Conservation (phyloP, 73 alveolate species). For the Paramecium pentaurelia region DNA sequence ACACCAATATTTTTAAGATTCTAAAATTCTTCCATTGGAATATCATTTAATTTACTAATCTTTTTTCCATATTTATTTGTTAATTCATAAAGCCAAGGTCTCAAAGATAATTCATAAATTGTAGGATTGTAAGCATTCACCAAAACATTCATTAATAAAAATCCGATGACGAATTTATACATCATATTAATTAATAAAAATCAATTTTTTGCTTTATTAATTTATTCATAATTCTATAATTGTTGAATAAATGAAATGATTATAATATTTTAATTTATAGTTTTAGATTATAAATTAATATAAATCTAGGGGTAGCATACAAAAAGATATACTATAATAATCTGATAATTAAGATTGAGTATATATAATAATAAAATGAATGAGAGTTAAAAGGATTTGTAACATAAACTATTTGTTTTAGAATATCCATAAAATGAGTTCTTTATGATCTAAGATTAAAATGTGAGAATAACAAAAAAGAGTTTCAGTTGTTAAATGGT, state of each 20-base stretch:
- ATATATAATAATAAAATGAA: background rate
- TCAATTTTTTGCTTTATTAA: background rate
- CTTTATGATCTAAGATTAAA: background rate
- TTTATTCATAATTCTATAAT: background rate
- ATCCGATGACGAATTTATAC: background rate
- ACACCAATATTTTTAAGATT: slow-evolving; percentile 20
- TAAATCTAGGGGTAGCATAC: background rate
- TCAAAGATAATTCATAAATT: slow-evolving; percentile 56
- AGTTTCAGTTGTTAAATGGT: background rate
- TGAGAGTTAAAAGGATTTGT: background rate
- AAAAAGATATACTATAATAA: too few relatives aligned
- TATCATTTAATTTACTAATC: slow-evolving; percentile 60
- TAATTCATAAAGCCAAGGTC: slow-evolving; percentile 71
- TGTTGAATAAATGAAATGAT: background rate
- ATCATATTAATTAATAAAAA: background rate
- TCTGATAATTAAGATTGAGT: too few relatives aligned
- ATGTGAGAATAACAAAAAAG: background rate
- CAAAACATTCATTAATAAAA: background rate
- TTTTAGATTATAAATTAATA: background rate
- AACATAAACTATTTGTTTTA: background rate
- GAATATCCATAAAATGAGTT: background rate
- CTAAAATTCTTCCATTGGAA: slow-evolving; percentile 65
- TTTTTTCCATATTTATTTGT: slow-evolving; percentile 50
- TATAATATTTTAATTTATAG: background rate
- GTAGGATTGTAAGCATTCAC: slow-evolving; percentile 41